phyloP scores from a whole-genome alignment of 1,284 basidiomycete species.

The Marasmius fiardii region DNA sequence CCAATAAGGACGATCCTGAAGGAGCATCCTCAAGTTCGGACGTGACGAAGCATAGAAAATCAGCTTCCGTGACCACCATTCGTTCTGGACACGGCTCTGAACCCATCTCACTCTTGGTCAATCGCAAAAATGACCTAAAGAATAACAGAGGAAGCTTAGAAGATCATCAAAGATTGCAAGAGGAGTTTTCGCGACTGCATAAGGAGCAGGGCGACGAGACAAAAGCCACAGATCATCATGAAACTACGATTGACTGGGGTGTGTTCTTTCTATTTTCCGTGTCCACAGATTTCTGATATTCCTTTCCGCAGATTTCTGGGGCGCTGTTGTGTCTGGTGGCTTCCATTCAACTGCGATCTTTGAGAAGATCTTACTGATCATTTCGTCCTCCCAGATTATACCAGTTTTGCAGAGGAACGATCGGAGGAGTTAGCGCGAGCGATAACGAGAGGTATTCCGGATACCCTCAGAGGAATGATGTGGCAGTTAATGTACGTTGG shows the following conservation, averaged over 20 bases:
- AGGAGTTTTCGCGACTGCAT: slow-evolving; percentile 64
- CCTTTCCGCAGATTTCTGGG: slow-evolving; percentile 83
- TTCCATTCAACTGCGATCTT: background rate
- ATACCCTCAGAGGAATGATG: slow-evolving; percentile 87
- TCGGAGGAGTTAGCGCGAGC: slow-evolving; percentile 83
- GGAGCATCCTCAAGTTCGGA: slow-evolving; percentile 19
- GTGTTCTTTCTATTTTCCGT: slow-evolving; percentile 27
- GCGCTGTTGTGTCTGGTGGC: slow-evolving; percentile 83
- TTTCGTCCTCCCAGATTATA: slow-evolving; percentile 61
- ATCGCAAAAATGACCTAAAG: slow-evolving; percentile 33
- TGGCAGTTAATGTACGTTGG: slow-evolving; percentile 93
- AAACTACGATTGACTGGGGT: slow-evolving; percentile 72
- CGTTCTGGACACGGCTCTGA: slow-evolving; percentile 36
- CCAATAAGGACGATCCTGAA: too few relatives aligned
- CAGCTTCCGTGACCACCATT: slow-evolving; percentile 59
- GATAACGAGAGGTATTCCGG: slow-evolving; percentile 91
- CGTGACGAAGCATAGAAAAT: slow-evolving; percentile 48
- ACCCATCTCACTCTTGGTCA: slow-evolving; percentile 44
- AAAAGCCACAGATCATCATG: slow-evolving; percentile 31
- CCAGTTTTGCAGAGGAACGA: slow-evolving; percentile 73
- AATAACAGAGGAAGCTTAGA: slow-evolving; percentile 49
- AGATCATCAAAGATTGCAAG: slow-evolving; percentile 66
- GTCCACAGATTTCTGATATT: slow-evolving; percentile 5
- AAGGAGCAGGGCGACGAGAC: slow-evolving; percentile 42
- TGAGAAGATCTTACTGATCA: slow-evolving; percentile 3